Evolutionary conservation across 352 stramenopile species (phyloP).

Genomic region (Globisporangium carolinianum): DNA sequence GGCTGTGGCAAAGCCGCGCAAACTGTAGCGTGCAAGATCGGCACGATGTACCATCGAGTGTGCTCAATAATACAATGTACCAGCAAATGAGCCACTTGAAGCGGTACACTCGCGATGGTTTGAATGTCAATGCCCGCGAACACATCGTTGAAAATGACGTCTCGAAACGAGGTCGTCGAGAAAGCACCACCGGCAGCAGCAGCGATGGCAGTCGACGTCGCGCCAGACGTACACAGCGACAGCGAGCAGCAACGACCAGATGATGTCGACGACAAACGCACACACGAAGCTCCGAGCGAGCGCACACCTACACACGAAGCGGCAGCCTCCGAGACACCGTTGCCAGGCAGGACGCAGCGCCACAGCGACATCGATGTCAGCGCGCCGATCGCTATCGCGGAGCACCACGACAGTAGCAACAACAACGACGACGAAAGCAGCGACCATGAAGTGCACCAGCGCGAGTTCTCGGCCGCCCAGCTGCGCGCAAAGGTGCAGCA

Average conservation of each 20-base stretch:
- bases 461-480: conserved; percentile 38
- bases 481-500: conserved; percentile 44
- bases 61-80: conserved; percentile 4
- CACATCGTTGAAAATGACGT: background rate
- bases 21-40: background rate
- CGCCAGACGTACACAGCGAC: background rate
- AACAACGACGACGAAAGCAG: background rate
- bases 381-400: background rate
- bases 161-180: too few species aligned
- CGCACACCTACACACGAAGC: too few species aligned
- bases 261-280: too few species aligned
- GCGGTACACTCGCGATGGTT: background rate
- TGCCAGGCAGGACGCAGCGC: too few species aligned
- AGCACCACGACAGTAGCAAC: background rate
- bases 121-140: too few species aligned
- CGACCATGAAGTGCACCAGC: conserved; percentile 4
- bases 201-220: background rate
- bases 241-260: conserved; percentile 2
- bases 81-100: background rate
- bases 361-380: background rate
- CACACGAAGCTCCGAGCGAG: too few species aligned
- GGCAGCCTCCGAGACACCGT: too few species aligned
- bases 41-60: too few species aligned
- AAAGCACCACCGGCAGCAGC: background rate
- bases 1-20: background rate